Conservation (phyloP, 805 yeast genomes). For the Diddensiella caesifluorescens region DNA sequence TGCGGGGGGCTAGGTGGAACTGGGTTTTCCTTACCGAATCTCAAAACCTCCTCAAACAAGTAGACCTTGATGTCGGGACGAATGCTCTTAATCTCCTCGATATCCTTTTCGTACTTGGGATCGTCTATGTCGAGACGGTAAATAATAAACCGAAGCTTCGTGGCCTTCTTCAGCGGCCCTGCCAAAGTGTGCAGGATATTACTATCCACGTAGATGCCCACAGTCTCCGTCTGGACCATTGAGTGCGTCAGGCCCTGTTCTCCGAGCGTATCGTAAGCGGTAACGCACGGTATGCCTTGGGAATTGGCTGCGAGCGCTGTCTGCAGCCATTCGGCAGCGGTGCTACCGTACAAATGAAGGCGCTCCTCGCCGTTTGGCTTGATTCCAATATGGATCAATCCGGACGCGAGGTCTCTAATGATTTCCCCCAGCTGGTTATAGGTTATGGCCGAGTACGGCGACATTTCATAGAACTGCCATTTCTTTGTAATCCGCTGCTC, state of each 20-base stretch:
- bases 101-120: slow-evolving; percentile 43
- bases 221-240: slow-evolving; percentile 71
- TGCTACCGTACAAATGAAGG: slow-evolving; percentile 80
- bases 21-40: slow-evolving; percentile 54
- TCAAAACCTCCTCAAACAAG: slow-evolving; percentile 59
- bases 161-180: slow-evolving; percentile 64
- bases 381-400: slow-evolving; percentile 69
- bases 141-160: slow-evolving; percentile 59
- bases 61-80: slow-evolving; percentile 72
- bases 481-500: slow-evolving; percentile 67
- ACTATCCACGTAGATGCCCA: slow-evolving; percentile 80
- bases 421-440: slow-evolving; percentile 50
- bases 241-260: slow-evolving; percentile 79
- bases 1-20: slow-evolving; percentile 42
- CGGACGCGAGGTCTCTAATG: slow-evolving; percentile 60
- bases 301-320: slow-evolving; percentile 71
- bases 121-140: slow-evolving; percentile 58
- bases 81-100: slow-evolving; percentile 52
- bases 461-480: slow-evolving; percentile 81
- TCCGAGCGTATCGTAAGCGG: slow-evolving; percentile 95
- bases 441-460: slow-evolving; percentile 62
- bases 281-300: slow-evolving; percentile 80
- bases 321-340: slow-evolving; percentile 89
- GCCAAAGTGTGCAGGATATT: slow-evolving; percentile 59
- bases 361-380: slow-evolving; percentile 53